These are phyloP conservation scores for Pichia ethanolica DNA, from an alignment of 805 yeast genomes.

Conservation along the genomic window DNA sequence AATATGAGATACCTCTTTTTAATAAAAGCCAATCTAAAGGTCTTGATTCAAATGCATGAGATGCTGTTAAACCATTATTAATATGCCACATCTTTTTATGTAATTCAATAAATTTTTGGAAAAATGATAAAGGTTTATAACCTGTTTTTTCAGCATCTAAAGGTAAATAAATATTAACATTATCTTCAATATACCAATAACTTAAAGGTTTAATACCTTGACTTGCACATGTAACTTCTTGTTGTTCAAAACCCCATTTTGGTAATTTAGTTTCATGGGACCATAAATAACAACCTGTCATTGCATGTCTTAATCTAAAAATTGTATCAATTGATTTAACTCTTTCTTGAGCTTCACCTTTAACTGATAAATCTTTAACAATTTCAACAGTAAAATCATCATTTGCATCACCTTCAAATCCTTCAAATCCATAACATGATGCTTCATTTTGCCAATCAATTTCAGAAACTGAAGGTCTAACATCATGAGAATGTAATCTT, in stretches of 20 bases:
- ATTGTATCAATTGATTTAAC: constrained; percentile 63
- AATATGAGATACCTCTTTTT: constrained; percentile 73
- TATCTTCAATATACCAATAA: constrained; percentile 70
- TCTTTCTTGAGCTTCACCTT: constrained; percentile 45
- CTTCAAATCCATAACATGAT: constrained; percentile 67
- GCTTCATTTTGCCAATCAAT: constrained; percentile 83
- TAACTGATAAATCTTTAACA: constrained; percentile 43
- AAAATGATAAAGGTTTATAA: constrained; percentile 48
- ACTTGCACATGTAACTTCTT: constrained; percentile 74
- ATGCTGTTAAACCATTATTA: constrained; percentile 59
- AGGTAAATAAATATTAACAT: constrained; percentile 42
- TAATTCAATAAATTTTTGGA: constrained; percentile 54
- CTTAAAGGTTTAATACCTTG: constrained; percentile 56
- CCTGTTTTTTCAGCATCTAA: constrained; percentile 41
- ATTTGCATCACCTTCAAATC: constrained; percentile 75
- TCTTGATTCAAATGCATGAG: constrained; percentile 64
- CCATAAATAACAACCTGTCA: constrained; percentile 70
- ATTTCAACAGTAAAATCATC: constrained; percentile 78
- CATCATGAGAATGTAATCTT: constrained; percentile 79
- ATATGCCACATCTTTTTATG: constrained; percentile 74
- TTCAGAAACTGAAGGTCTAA: constrained; percentile 69
- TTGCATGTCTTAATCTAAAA: constrained; percentile 70
- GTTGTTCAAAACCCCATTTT: constrained; percentile 78
- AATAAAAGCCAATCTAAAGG: constrained; percentile 74
- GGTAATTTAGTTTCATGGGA: constrained; percentile 74